A percentile compares a stretch with the other conserved stretches of the same genome.
Conservation (phyloP, 345 rosid species). For the Pelargonium nanum region DNA sequence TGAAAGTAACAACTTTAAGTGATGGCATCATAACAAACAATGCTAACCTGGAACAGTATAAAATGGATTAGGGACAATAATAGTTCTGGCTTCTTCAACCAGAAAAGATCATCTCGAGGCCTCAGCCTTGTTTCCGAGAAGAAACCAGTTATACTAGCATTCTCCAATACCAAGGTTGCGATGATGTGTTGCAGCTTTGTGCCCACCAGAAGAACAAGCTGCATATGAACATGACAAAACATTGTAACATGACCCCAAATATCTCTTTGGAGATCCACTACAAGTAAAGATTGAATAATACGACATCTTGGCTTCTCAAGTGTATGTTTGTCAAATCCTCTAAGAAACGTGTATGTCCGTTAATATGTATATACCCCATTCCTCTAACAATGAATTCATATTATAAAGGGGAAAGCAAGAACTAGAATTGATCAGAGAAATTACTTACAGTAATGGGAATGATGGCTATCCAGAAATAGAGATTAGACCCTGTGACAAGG, state of each 20-base stretch:
- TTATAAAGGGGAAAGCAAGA: neutral
- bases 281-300: neutral
- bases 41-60: constrained; percentile 73
- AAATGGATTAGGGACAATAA: constrained; percentile 75
- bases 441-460: constrained; percentile 73
- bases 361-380: neutral
- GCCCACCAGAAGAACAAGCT: constrained; percentile 80
- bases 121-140: constrained; percentile 38
- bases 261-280: too few relatives aligned
- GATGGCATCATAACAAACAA: constrained; percentile 4
- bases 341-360: neutral
- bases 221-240: constrained; percentile 13
- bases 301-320: neutral
- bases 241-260: neutral
- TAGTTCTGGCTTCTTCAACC: constrained; percentile 88
- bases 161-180: constrained; percentile 77
- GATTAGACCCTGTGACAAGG: constrained; percentile 67
- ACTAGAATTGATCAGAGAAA: neutral
- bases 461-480: constrained; percentile 93
- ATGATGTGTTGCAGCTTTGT: constrained; percentile 83
- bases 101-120: constrained; percentile 91
- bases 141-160: constrained; percentile 45
- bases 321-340: neutral
- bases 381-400: too few relatives aligned
- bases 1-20: neutral